These are phyloP conservation scores for Globisporangium lucens DNA, from an alignment of 352 stramenopile species.

Conservation along the genomic window DNA sequence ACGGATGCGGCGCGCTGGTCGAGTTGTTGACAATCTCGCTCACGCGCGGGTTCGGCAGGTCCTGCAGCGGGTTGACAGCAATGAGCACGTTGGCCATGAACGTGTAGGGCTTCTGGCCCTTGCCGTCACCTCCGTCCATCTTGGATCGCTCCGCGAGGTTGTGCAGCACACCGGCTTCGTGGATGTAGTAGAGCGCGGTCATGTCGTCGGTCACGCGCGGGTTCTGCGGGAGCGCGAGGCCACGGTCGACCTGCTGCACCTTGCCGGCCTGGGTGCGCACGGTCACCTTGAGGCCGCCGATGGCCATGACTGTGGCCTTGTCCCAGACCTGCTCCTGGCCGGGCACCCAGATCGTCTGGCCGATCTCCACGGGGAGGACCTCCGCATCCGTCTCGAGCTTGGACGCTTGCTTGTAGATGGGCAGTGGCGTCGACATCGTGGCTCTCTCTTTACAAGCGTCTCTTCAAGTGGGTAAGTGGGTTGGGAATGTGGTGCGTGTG, in stretches of 20 bases:
- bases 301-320: conserved; percentile 77
- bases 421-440: conserved; percentile 62
- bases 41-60: conserved; percentile 74
- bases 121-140: conserved; percentile 71
- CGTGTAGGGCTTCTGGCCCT: conserved; percentile 84
- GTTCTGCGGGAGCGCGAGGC: conserved; percentile 69
- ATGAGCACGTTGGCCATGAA: conserved; percentile 94
- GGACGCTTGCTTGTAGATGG: conserved; percentile 64
- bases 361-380: conserved; percentile 71
- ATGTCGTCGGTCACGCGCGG: conserved; percentile 90
- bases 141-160: conserved; percentile 92
- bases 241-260: conserved; percentile 83
- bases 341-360: conserved; percentile 73
- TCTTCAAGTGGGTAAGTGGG: not conserved
- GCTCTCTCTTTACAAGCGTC: not conserved
- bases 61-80: conserved; percentile 88
- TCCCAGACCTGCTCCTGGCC: conserved; percentile 76
- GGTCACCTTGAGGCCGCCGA: conserved; percentile 83
- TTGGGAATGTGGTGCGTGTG: not conserved
- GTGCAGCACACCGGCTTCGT: conserved; percentile 94
- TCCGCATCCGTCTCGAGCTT: conserved; percentile 67
- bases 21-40: conserved; percentile 76
- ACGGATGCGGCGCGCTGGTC: conserved; percentile 76
- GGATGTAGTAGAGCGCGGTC: conserved; percentile 94
- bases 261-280: conserved; percentile 81